Base-by-base conservation (phyloP, 2,329 filamentous ascomycete genomes). In the Beauveria sp. region DNA sequence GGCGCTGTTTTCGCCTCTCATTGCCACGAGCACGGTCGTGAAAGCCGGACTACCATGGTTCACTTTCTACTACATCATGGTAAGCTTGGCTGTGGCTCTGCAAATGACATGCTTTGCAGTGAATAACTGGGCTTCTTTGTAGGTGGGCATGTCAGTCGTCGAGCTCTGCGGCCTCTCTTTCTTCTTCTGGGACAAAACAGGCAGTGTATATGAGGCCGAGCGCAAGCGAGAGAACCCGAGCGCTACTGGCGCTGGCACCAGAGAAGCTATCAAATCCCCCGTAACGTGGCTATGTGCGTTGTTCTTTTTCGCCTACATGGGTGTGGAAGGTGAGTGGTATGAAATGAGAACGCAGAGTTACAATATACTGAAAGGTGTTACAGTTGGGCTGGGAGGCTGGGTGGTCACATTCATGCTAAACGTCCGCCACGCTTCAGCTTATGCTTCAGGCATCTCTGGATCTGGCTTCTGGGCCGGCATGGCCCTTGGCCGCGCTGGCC, bases 401-500 rank as follows among this genome's bases (percentile, higher is more conserved):
- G 85, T 92, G 40, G 86, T 91, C 40, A 86, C 85, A 0, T 92
- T 92, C 70, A 92, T 92, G 88, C 83, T 90, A 6, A 81, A 83
- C 14, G 85, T 90, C 10, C 82, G 90, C 16, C 74, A 86, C 6
- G 88, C 84, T 1, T 79, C 75, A 2, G 73, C 83, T 0, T 91
- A 90, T 66, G 83, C 84, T 0, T 85, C 85, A n/a, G 89, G 89
- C 28, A 86, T 90, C 72, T 85, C 84, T 0, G 85, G 83, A 0
- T 89, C 88, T 0, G 89, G 88, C 0, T 92, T 91, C 73, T 92
- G 89, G 89, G 81, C 88, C n/a, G 89, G 89, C 1, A 82, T 91
- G 67, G 90, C 88, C 0, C 72, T 88, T 0, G 89, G 89, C 0
- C 78, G 89, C 1, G 76, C 91, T 0, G 70, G 81, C 0, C 73